Evolutionary conservation across 2,329 filamentous ascomycete species (phyloP).

Genomic region (Colletotrichum sp.): DNA sequence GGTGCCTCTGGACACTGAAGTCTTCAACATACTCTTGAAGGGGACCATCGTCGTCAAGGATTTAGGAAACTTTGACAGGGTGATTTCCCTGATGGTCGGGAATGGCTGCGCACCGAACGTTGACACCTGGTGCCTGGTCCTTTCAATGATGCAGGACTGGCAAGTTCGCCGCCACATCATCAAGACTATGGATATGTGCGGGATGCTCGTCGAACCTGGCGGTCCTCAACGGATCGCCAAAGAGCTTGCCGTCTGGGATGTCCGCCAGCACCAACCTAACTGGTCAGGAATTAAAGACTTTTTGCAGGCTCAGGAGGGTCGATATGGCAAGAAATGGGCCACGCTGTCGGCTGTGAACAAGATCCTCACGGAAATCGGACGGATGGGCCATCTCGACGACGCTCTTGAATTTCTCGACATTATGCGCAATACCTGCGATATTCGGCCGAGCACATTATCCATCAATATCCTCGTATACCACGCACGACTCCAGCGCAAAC

Average conservation of each 20-base stretch:
- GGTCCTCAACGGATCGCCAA: slow-evolving; percentile 42
- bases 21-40: slow-evolving; percentile 53
- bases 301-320: slow-evolving; percentile 40
- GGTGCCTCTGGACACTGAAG: slow-evolving; percentile 48
- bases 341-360: slow-evolving; percentile 37
- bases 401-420: slow-evolving; percentile 28
- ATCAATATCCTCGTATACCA: slow-evolving; percentile 43
- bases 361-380: slow-evolving; percentile 47
- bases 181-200: slow-evolving; percentile 49
- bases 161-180: slow-evolving; percentile 53
- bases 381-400: slow-evolving; percentile 38
- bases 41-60: slow-evolving; percentile 44
- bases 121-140: slow-evolving; percentile 53
- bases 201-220: slow-evolving; percentile 42
- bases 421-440: slow-evolving; percentile 22
- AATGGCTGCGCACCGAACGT: slow-evolving; percentile 45
- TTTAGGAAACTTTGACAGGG: slow-evolving; percentile 44
- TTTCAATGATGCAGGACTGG: slow-evolving; percentile 63
- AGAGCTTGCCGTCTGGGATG: slow-evolving; percentile 48
- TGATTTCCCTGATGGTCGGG: slow-evolving; percentile 45
- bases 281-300: slow-evolving; percentile 41
- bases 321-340: slow-evolving; percentile 54
- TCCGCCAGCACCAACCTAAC: slow-evolving; percentile 40
- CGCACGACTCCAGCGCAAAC: slow-evolving; percentile 30
- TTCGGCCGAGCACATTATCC: slow-evolving; percentile 26